phyloP scores from a whole-genome alignment of 2,329 filamentous ascomycete species.

The Niveomyces coronatus region DNA sequence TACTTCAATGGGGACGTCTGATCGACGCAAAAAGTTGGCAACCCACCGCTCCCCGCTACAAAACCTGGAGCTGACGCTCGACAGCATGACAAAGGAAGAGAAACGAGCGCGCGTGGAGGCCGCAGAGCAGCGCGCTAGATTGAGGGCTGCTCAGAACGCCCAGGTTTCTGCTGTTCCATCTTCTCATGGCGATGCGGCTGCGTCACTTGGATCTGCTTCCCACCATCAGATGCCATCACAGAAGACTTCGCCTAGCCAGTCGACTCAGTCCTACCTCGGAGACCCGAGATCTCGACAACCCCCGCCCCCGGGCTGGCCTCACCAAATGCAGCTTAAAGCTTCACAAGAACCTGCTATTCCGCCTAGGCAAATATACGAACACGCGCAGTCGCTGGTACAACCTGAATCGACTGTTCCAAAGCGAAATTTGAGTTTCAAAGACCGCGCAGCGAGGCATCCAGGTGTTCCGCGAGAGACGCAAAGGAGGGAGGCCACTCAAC shows the following conservation, averaged over 20 bases:
- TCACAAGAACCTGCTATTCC: background rate
- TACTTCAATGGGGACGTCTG: slow-evolving; percentile 27
- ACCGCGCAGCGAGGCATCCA: slow-evolving; percentile 39
- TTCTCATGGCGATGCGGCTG: background rate
- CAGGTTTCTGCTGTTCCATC: slow-evolving; percentile 1
- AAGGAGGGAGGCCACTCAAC: slow-evolving; percentile 1
- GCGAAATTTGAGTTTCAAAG: slow-evolving; percentile 51
- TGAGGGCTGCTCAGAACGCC: slow-evolving; percentile 39
- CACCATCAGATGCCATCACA: background rate
- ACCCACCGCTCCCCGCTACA: slow-evolving; percentile 84
- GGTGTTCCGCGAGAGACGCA: background rate
- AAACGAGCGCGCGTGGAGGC: slow-evolving; percentile 77
- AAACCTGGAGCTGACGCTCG: slow-evolving; percentile 81
- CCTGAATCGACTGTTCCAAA: slow-evolving; percentile 30
- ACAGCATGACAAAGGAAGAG: slow-evolving; percentile 91
- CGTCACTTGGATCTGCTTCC: background rate
- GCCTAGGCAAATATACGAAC: background rate
- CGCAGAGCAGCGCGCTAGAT: slow-evolving; percentile 63
- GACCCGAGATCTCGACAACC: background rate
- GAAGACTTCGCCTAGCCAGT: background rate
- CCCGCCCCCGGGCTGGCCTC: slow-evolving; percentile 2
- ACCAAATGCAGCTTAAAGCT: background rate
- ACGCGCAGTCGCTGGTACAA: slow-evolving; percentile 5
- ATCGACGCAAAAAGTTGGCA: slow-evolving; percentile 53
- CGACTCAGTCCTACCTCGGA: background rate